phyloP scores from a whole-genome alignment of 208 protist genomes.

The Trypanosoma platydactyli region DNA sequence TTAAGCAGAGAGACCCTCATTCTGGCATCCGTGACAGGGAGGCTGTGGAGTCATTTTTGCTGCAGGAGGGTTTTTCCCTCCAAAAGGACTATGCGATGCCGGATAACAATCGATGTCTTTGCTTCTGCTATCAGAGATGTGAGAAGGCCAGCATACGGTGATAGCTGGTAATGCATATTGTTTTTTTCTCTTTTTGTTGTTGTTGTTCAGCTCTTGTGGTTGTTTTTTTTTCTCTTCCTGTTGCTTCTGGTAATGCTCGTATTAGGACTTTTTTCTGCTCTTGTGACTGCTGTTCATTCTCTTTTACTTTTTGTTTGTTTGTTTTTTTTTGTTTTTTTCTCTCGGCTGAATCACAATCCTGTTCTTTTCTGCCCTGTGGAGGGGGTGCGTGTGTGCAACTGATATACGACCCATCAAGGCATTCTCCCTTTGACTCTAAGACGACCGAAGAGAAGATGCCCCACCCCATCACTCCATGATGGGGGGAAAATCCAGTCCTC shows the following conservation, averaged over 20 bases:
- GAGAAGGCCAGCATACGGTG: neutral
- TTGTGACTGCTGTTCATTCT: constrained; percentile 1
- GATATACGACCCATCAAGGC: too few relatives aligned
- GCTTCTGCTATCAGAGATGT: constrained; percentile 5
- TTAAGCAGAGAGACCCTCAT: constrained; percentile 5
- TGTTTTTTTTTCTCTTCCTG: constrained; percentile 1
- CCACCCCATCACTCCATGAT: too few relatives aligned
- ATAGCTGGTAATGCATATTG: neutral
- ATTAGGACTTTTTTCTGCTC: neutral
- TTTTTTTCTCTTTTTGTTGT: constrained; percentile 2
- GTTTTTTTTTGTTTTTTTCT: constrained; percentile 1
- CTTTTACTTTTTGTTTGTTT: constrained; percentile 7
- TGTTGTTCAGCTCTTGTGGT: too few relatives aligned
- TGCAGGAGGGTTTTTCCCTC: constrained; percentile 13
- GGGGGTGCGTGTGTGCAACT: too few relatives aligned
- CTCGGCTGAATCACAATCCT: too few relatives aligned
- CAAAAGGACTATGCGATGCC: constrained; percentile 27
- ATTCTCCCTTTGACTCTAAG: too few relatives aligned
- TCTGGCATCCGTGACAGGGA: constrained; percentile 24
- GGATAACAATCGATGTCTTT: constrained; percentile 28
- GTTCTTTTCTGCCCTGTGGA: too few relatives aligned
- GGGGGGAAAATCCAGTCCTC: too few relatives aligned
- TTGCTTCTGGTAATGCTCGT: neutral
- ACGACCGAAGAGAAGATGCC: too few relatives aligned
- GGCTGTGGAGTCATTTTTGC: constrained; percentile 6